phyloP scores from a whole-genome alignment of 108 stramenopile species.

The Pinguiococcus pyrenoidosus region DNA sequence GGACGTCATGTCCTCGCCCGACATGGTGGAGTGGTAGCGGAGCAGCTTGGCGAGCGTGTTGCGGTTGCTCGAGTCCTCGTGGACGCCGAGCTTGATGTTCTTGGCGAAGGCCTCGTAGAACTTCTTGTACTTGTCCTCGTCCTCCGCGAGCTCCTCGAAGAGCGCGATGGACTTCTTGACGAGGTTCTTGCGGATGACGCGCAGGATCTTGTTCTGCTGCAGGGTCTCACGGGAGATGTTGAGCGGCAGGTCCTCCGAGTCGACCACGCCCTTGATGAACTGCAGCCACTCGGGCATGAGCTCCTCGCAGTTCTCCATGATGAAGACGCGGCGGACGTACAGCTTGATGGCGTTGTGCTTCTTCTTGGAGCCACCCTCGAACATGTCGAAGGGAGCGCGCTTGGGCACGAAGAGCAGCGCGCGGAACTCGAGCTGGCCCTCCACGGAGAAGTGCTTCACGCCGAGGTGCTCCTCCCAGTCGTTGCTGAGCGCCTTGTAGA shows the following conservation, averaged over 20 bases:
- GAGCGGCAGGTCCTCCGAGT: conserved; percentile 98
- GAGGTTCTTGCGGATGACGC: conserved; percentile 99
- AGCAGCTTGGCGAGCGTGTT: conserved; percentile 98
- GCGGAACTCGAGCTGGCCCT: conserved; percentile 98
- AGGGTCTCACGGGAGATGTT: conserved; percentile 99
- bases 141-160: conserved; percentile 97
- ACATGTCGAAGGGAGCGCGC: conserved; percentile 99
- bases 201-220: conserved; percentile 99
- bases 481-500: conserved; percentile 99
- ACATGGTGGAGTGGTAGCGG: conserved; percentile 97
- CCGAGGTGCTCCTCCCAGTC: conserved; percentile 99
- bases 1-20: conserved; percentile 93
- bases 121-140: conserved; percentile 98
- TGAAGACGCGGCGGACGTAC: conserved; percentile 99
- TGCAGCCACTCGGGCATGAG: conserved; percentile 98
- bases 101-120: conserved; percentile 99
- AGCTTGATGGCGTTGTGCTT: conserved; percentile 99
- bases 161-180: conserved; percentile 99
- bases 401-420: conserved; percentile 95
- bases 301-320: conserved; percentile 99
- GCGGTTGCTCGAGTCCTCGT: conserved; percentile 99
- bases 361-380: conserved; percentile 97
- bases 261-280: conserved; percentile 98
- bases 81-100: conserved; percentile 99
- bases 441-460: conserved; percentile 99